phyloP scores from a whole-genome alignment of 106 monocot genomes.

The Iris macrosiphon region DNA sequence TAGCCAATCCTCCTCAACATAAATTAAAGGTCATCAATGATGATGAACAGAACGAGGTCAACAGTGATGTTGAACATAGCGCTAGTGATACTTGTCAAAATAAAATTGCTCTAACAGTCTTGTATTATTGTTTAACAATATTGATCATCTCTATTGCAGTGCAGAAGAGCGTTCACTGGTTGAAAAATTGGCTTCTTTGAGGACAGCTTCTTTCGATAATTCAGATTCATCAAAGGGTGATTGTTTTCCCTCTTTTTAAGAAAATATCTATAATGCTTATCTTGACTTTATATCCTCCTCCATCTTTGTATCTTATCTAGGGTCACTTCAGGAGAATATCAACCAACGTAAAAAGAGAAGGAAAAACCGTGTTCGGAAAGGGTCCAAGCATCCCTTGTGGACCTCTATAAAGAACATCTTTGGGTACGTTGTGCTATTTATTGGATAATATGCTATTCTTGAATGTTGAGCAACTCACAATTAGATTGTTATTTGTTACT shows the following conservation, averaged over 20 bases:
- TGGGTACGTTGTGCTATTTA: slow-evolving; percentile 33
- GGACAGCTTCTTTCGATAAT: slow-evolving; percentile 12
- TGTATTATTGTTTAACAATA: no score
- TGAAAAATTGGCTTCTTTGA: slow-evolving; percentile 54
- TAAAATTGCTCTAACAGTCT: no score
- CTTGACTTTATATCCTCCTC: not conserved
- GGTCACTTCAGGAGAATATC: slow-evolving; percentile 2
- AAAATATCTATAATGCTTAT: not conserved
- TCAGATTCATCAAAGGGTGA: slow-evolving; percentile 25
- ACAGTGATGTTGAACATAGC: no score
- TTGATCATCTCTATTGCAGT: slow-evolving; percentile 38
- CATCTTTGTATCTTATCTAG: slow-evolving; percentile 21
- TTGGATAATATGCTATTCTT: not conserved
- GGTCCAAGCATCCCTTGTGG: slow-evolving; percentile 28
- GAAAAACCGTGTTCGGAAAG: slow-evolving; percentile 4
- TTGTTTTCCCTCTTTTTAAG: not conserved
- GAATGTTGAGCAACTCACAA: not conserved
- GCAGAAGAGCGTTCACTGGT: slow-evolving; percentile 44
- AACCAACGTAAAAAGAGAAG: slow-evolving; percentile 8
- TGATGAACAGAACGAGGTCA: no score
- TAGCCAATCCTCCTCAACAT: no score
- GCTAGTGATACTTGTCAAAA: no score
- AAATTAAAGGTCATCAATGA: no score
- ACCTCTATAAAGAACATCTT: slow-evolving; percentile 54
- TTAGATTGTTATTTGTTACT: not conserved